Evolutionary conservation across 1,284 basidiomycete species (phyloP).

Genomic region (Irpex rosettiformis): DNA sequence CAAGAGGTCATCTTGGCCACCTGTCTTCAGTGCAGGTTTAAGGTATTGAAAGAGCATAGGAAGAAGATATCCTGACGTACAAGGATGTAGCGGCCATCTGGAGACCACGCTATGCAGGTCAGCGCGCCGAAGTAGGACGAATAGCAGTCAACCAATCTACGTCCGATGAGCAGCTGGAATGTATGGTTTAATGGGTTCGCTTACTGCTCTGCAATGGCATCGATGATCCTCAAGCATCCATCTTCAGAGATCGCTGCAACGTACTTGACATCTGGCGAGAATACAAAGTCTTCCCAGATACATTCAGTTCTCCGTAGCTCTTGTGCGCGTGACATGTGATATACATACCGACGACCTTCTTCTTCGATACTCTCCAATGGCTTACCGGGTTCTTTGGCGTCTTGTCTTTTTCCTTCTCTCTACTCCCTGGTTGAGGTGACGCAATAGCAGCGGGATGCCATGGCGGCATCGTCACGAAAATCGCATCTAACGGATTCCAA

Average conservation of each 20-base stretch:
- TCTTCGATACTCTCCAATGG: slow-evolving; percentile 75
- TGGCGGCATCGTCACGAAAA: slow-evolving; percentile 78
- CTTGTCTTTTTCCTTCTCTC: slow-evolving; percentile 71
- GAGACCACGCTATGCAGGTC: slow-evolving; percentile 90
- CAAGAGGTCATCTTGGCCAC: slow-evolving; percentile 92
- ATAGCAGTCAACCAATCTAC: slow-evolving; percentile 76
- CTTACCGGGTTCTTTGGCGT: slow-evolving; percentile 80
- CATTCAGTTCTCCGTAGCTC: background rate
- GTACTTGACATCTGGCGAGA: slow-evolving; percentile 86
- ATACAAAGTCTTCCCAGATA: slow-evolving; percentile 69
- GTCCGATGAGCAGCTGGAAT: slow-evolving; percentile 8
- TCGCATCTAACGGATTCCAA: slow-evolving; percentile 73
- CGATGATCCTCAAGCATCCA: slow-evolving; percentile 84
- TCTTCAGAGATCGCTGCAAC: slow-evolving; percentile 88
- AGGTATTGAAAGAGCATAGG: background rate
- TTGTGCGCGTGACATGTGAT: background rate
- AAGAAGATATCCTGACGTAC: slow-evolving; percentile 44
- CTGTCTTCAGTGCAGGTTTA: slow-evolving; percentile 44
- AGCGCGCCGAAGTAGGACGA: slow-evolving; percentile 90
- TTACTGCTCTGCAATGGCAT: slow-evolving; percentile 80
- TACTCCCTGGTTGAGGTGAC: slow-evolving; percentile 31
- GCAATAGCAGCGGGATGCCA: slow-evolving; percentile 67
- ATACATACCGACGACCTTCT: slow-evolving; percentile 68
- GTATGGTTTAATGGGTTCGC: slow-evolving; percentile 25
- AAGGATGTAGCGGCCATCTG: slow-evolving; percentile 89